Evolutionary conservation across 345 rosid genomes (phyloP).

Genomic region (Eucalyptus shirleyi): DNA sequence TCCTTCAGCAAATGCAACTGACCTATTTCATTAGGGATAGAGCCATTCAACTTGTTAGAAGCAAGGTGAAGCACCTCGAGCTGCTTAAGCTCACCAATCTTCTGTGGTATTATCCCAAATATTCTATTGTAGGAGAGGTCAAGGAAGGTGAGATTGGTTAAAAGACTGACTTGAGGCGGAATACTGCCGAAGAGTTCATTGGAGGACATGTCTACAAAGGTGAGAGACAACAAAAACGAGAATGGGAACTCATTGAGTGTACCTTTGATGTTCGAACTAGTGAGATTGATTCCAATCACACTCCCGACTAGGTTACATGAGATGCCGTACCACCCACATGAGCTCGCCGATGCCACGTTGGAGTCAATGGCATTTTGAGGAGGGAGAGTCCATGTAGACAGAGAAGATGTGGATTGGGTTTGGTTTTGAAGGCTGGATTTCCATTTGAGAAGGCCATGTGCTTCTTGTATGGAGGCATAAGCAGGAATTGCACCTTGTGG

Average conservation of each 20-base stretch:
- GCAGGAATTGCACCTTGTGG: neutral
- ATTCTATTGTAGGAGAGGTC: slow-evolving; percentile 1
- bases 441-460: neutral
- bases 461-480: neutral
- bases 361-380: neutral
- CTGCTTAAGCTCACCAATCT: neutral
- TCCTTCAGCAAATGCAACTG: neutral
- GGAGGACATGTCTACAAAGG: neutral
- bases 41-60: neutral
- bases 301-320: neutral
- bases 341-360: rapidly evolving
- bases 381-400: neutral
- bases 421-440: neutral
- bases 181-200: slow-evolving; percentile 1
- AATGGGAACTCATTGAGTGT: slow-evolving; percentile 5
- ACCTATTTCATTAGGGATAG: slow-evolving; percentile 12
- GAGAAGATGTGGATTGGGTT: neutral
- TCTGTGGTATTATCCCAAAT: slow-evolving; percentile 1
- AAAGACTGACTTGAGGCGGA: neutral
- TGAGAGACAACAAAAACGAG: slow-evolving; percentile 7
- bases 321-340: neutral
- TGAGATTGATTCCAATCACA: neutral
- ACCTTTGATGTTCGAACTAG: neutral
- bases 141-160: slow-evolving; percentile 1
- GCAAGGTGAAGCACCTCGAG: slow-evolving; percentile 1